Conservation (phyloP, 2,329 filamentous ascomycete species). For the Microsporum audouinii region DNA sequence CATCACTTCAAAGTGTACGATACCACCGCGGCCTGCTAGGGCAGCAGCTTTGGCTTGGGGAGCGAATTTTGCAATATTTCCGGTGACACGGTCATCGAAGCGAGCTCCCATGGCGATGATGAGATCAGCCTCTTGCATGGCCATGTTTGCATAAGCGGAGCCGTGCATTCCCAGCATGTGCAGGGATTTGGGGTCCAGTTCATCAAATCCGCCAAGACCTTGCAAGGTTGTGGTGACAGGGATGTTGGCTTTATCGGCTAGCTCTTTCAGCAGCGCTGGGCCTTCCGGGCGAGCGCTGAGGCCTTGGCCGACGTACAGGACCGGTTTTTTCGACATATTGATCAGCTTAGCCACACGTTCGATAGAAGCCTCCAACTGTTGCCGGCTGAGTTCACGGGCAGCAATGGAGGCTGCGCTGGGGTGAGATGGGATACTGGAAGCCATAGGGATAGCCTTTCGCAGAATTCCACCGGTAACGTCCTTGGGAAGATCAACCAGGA, state of each 20-base stretch:
- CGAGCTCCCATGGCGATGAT: slow-evolving; percentile 89
- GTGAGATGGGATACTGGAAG: slow-evolving; percentile 60
- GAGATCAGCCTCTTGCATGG: slow-evolving; percentile 92
- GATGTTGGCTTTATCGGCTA: slow-evolving; percentile 82
- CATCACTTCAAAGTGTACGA: slow-evolving; percentile 96
- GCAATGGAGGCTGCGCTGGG: slow-evolving; percentile 79
- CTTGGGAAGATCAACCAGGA: slow-evolving; percentile 91
- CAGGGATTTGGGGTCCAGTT: slow-evolving; percentile 83
- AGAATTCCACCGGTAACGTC: slow-evolving; percentile 84
- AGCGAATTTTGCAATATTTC: slow-evolving; percentile 72
- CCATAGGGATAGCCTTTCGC: slow-evolving; percentile 69
- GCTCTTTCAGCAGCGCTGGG: slow-evolving; percentile 64
- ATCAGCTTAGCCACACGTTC: slow-evolving; percentile 67
- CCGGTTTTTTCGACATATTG: slow-evolving; percentile 81
- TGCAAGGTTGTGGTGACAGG: slow-evolving; percentile 94
- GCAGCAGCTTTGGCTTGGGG: slow-evolving; percentile 78
- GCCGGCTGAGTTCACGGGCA: slow-evolving; percentile 59
- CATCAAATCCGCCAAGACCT: slow-evolving; percentile 83
- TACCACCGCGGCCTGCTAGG: slow-evolving; percentile 75
- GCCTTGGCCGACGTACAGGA: slow-evolving; percentile 92
- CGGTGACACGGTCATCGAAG: slow-evolving; percentile 92
- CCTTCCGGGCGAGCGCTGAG: slow-evolving; percentile 71
- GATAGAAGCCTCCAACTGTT: slow-evolving; percentile 63
- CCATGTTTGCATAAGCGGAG: slow-evolving; percentile 92
- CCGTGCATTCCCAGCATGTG: slow-evolving; percentile 99